Evolutionary conservation across 179 eudicot genomes (phyloP).

Genomic region (Beta macrorhiza): DNA sequence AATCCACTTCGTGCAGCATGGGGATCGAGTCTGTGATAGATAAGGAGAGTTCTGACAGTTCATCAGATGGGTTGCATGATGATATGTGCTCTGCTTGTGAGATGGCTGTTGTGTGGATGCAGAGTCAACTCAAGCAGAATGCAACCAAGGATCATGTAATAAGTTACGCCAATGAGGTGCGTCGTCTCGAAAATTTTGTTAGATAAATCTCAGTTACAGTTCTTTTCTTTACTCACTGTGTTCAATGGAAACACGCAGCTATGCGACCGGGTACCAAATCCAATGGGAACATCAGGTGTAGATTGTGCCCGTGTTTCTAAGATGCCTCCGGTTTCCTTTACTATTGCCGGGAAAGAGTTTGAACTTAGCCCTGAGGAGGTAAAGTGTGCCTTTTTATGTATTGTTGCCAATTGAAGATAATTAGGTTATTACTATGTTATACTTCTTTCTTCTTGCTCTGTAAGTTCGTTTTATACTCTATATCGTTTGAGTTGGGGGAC

Average conservation of each 20-base stretch:
- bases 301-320: conserved; percentile 56
- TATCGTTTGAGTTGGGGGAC: no score
- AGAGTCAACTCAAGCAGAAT: conserved; percentile 63
- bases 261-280: conserved; percentile 73
- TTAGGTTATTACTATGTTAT: no score
- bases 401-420: not conserved
- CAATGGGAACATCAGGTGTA: conserved; percentile 70
- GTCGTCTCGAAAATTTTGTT: not conserved
- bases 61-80: conserved; percentile 39
- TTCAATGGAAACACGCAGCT: conserved; percentile 43
- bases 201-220: conserved; percentile 1
- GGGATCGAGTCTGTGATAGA: conserved; percentile 76
- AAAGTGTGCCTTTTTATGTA: not conserved
- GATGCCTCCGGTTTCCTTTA: conserved; percentile 72
- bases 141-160: conserved; percentile 60
- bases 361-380: conserved; percentile 80
- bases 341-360: conserved; percentile 67
- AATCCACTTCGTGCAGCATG: conserved; percentile 41
- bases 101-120: conserved; percentile 92
- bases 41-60: conserved; percentile 33
- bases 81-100: conserved; percentile 67
- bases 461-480: no score
- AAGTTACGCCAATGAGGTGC: conserved; percentile 66
- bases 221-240: conserved; percentile 9
- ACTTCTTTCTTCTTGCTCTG: no score